These are phyloP conservation scores for Solanum hybrid DNA, from an alignment of 305 asterid species.

Conservation along the genomic window DNA sequence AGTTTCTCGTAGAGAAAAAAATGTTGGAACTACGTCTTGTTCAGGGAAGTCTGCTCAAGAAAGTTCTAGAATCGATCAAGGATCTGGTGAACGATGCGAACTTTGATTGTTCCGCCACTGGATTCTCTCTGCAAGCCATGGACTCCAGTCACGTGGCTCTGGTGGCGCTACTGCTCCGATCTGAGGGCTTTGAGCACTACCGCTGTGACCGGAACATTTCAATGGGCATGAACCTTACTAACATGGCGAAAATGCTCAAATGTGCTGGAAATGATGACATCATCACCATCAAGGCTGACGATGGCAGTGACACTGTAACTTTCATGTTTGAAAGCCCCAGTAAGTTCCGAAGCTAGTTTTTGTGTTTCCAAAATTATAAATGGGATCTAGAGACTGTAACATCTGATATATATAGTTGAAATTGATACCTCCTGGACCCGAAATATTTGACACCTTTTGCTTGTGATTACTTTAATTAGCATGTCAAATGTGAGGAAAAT, in stretches of 20 bases:
- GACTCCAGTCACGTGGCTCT: conserved; percentile 88
- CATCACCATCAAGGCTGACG: conserved; percentile 83
- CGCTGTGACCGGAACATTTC: conserved; percentile 77
- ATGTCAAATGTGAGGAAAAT: background rate
- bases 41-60: conserved; percentile 77
- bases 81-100: conserved; percentile 80
- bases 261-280: conserved; percentile 93
- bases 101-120: conserved; percentile 82
- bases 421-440: background rate
- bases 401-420: background rate
- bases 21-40: conserved; percentile 85
- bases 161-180: conserved; percentile 77
- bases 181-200: conserved; percentile 91
- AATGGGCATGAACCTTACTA: conserved; percentile 77
- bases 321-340: conserved; percentile 97
- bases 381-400: background rate
- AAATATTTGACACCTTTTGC: background rate
- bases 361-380: background rate
- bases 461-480: background rate
- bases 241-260: conserved; percentile 79
- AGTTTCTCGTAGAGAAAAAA: background rate
- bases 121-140: conserved; percentile 91
- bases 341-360: conserved; percentile 13
- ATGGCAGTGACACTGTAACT: conserved; percentile 79
- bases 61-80: conserved; percentile 68